Evolutionary conservation across 2,329 filamentous ascomycete species (phyloP).

Genomic region (Trichoderma lentiforme): DNA sequence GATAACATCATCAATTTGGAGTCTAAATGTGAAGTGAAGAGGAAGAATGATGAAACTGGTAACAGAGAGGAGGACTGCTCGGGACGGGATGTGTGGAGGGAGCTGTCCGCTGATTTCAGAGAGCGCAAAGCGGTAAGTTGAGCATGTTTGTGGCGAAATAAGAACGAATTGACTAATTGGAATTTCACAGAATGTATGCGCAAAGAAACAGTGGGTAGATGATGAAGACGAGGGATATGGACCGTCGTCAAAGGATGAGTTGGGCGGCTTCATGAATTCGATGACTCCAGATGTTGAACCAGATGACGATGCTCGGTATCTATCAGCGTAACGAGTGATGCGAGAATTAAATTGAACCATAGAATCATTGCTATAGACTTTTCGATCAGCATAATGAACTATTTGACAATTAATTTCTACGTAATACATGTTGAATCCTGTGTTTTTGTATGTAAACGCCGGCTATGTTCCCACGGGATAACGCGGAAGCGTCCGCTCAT

Average conservation of each 20-base stretch:
- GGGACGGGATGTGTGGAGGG: conserved; percentile 17
- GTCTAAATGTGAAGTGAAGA: background rate
- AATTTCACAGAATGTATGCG: background rate
- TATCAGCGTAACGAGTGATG: background rate
- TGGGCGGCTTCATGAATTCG: background rate
- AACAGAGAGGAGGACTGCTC: conserved; percentile 16
- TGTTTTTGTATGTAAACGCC: background rate
- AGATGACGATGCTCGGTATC: background rate
- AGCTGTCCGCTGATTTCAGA: conserved; percentile 21
- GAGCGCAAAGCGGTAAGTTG: conserved; percentile 13
- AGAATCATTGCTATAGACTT: background rate
- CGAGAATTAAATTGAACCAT: background rate
- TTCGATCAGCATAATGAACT: background rate
- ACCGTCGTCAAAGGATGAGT: background rate
- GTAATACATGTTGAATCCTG: background rate
- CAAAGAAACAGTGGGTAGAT: background rate
- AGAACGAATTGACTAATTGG: background rate
- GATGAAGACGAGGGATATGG: background rate
- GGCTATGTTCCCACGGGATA: background rate
- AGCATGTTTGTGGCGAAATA: background rate
- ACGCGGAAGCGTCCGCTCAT: background rate
- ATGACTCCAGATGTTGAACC: background rate
- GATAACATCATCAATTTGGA: background rate
- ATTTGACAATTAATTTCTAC: background rate
- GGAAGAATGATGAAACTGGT: background rate